Conservation (phyloP, 2,329 filamentous ascomycete species). For the Achaetomium macrosporum region DNA sequence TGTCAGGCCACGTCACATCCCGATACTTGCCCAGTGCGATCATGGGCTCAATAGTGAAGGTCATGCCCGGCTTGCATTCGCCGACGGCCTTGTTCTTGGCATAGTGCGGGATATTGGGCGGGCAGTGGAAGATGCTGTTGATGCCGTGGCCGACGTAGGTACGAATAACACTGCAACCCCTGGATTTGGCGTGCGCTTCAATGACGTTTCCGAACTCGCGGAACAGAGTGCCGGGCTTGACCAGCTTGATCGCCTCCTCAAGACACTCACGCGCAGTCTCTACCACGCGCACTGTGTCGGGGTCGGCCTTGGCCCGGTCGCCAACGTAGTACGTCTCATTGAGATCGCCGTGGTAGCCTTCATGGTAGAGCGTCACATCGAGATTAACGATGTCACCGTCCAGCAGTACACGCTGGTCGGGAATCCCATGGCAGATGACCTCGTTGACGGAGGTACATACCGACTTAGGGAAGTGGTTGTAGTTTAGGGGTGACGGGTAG, state of each 20-base stretch:
- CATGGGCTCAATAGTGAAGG: conserved; percentile 99
- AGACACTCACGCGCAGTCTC: conserved; percentile 86
- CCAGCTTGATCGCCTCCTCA: conserved; percentile 81
- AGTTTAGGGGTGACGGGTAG: conserved; percentile 28
- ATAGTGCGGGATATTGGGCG: conserved; percentile 94
- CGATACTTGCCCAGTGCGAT: conserved; percentile 85
- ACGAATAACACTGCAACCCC: conserved; percentile 83
- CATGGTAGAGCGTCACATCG: conserved; percentile 90
- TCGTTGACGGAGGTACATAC: conserved; percentile 96
- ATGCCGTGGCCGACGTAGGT: conserved; percentile 96
- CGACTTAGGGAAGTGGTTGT: conserved; percentile 75
- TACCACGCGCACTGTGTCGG: conserved; percentile 82
- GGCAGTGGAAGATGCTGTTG: conserved; percentile 87
- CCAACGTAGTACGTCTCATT: conserved; percentile 99
- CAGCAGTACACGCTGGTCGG: conserved; percentile 76
- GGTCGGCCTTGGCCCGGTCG: conserved; percentile 74
- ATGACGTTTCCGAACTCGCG: conserved; percentile 91
- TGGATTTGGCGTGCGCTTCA: conserved; percentile 85
- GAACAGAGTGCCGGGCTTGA: conserved; percentile 90
- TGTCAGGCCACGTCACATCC: conserved; percentile 96
- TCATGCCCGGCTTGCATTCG: conserved; percentile 92
- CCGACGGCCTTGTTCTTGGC: conserved; percentile 98
- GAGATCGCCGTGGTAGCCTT: conserved; percentile 89
- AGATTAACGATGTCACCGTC: conserved; percentile 98
- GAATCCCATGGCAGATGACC: conserved; percentile 97